Base-by-base conservation (phyloP, 257 asterid genomes). In the Phtheirospermum japonicum region DNA sequence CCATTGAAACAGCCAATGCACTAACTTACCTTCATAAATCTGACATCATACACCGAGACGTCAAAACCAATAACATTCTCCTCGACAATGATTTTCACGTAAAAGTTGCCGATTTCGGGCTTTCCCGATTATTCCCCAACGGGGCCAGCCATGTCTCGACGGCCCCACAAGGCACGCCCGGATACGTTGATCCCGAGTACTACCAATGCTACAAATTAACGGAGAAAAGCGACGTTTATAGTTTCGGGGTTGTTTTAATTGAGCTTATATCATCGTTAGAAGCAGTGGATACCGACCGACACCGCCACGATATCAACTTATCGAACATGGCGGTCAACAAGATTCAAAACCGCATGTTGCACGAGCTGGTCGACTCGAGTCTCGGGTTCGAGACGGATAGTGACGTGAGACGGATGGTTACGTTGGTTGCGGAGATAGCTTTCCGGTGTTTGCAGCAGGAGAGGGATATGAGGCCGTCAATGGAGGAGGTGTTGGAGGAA, bases 141-240 rank as follows among this genome's bases (percentile, higher is more conserved):
- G 61, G 82, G 16, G 95, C 60, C 28, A 87, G 90, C 2, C 97
- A 90, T 30, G 80, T 87, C 57, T 85, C 97, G 10, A 87, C 96
- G 2, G 96, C 96, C 32, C 96, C 97, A 20, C 97, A 90, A 65
- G 97, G 97, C 34, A 87, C 96, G 2, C 97, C 95, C 0, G 96
- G 96, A 63, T 90, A 87, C 18, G 96, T 87, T 0, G 95, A 90
- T 70, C 97, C 97, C 0, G 95, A 87, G 76, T 87, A 90, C 69
- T 84, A 90, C 46, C 82, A 85, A 19, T 85, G 83, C 75, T 90
- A 87, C 77, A 87, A 87, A 31, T 84, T 90, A 14, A 90, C 95
- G 0, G 87, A 84, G 33, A 90, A 73, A 28, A 90, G 97, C 19
- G 96, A 87, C 16, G 95, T 83, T 0, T 90, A 80, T 43, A 90